Evolutionary conservation across 2,329 filamentous ascomycete species (phyloP), one percentile per base, ranked within the genome.

Genomic region (Intubia oerlemansii): DNA sequence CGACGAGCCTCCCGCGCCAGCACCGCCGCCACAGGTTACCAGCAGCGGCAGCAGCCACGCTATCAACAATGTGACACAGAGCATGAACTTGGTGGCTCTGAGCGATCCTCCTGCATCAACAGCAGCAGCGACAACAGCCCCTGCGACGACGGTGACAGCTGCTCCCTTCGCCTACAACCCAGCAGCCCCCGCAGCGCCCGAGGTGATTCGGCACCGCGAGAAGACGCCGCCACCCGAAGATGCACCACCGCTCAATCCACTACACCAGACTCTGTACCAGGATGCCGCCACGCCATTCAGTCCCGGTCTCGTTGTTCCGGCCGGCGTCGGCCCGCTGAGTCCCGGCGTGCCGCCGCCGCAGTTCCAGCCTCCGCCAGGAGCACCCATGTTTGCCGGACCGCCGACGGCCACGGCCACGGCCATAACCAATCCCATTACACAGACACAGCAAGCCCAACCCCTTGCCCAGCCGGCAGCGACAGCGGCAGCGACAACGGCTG

Each of bases 171-270:
- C 74, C 3, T 84, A 84, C 44, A 84, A 84, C 43, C 78, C 78
- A 4, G 77, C 78, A 1, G 76, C 77, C 2, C 78, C 78, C 5
- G 61, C 75, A 1, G 74, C 75, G 0, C 75, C 77, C 1, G 77
- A 84, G 45, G 57, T 64, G 14, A 68, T 82, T 29, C 56, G 62
- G 13, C 66, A 78, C 45, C 62, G 78, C 27, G 78, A 84, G 47
- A 82, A 82, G 58, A 85, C 78, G 1, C 78, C 77, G 2, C 77
- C 78, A 4, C 74, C 73, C 4, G 64, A 71, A 19, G 77, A 82
- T 40, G 66, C 58, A 22, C 63, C 57, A 10, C 51, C 57, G 3
- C 63, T 69, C 38, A 12, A 39, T 26, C 67, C 66, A 4, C 48
- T 73, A 14, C 58, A 60, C 5, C 61, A 63, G 28, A 65, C 63